Base-by-base conservation (phyloP, 2,329 filamentous ascomycete species). In the Chaetomium sp. region DNA sequence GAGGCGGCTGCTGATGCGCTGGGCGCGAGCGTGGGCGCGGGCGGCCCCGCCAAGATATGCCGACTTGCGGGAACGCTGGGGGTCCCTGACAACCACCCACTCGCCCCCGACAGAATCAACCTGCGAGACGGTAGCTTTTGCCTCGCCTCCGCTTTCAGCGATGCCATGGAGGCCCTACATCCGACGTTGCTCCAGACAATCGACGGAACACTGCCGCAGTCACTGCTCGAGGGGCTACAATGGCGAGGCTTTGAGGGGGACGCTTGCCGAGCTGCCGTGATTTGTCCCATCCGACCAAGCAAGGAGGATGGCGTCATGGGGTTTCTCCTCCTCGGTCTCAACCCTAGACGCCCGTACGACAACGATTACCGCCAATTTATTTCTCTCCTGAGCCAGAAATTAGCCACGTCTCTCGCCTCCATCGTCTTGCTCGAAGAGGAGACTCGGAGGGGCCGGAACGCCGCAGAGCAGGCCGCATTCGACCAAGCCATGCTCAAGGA, bases 381-480 rank as follows among this genome's bases (percentile, higher is more conserved):
- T 21, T 85, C 80, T 16, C 74, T 84, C 4, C 72, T 85, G 38
- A 79, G 75, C 49, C 80, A 83, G 66, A 90, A 81, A 72, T 77
- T 91, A 7, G 87, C 85, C 0, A 90, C 87, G 1, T 89, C 87
- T 0, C 78, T 91, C 57, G 89, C 89, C 7, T 90, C 88, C 0
- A 88, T 90, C 0, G 86, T 91, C 0, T 77, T 91, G 1, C 85
- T 91, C 54, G 87, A 90, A 73, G 88, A 91, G 72, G 89, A 91
- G 73, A 86, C 90, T 27, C 81, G 85, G 23, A 80, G 87, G 70
- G 83, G 79, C 35, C 75, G 72, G 21, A 76, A 76, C 45, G 86
- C 86, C 2, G 87, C 86, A 2, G 85, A 87, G 70, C 81, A 90
- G 64, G 89, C 89, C 10, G 87, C 86, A 7, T 83, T 87, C 66